phyloP scores from a whole-genome alignment of 2,329 filamentous ascomycete species.

The Botrytis squamosa region DNA sequence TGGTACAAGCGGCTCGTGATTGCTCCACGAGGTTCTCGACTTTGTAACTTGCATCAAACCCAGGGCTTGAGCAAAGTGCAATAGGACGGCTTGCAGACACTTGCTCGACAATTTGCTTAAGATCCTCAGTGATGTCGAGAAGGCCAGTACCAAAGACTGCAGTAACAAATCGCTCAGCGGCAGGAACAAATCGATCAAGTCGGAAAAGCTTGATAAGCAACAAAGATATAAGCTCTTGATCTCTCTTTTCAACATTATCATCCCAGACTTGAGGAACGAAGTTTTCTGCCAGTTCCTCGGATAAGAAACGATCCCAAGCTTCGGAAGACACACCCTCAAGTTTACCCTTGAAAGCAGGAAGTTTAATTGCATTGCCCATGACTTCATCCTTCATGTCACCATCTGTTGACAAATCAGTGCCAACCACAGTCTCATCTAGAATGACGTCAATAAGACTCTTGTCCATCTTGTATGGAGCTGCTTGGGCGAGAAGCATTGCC shows the following conservation, averaged over 20 bases:
- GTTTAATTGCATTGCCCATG: conserved; percentile 64
- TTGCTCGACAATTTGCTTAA: conserved; percentile 80
- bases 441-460: conserved; percentile 83
- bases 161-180: conserved; percentile 85
- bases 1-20: conserved; percentile 78
- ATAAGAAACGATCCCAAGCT: conserved; percentile 79
- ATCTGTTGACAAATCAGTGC: conserved; percentile 74
- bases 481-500: conserved; percentile 91
- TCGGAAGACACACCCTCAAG: conserved; percentile 60
- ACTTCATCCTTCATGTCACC: conserved; percentile 63
- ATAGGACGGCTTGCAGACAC: conserved; percentile 83
- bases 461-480: conserved; percentile 95
- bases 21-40: conserved; percentile 92
- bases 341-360: conserved; percentile 71
- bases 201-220: conserved; percentile 92
- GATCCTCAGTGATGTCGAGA: conserved; percentile 80
- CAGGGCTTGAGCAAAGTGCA: conserved; percentile 88
- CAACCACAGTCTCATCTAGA: conserved; percentile 73
- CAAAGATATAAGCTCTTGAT: conserved; percentile 78
- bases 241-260: conserved; percentile 59
- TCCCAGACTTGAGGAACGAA: conserved; percentile 77
- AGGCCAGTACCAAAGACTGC: conserved; percentile 81
- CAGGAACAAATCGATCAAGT: conserved; percentile 90
- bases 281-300: conserved; percentile 83
- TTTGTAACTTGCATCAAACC: conserved; percentile 99